Evolutionary conservation across 2,329 filamentous ascomycete species (phyloP), one percentile per base, ranked within the genome.

Genomic region (Allantophomopsis cytisporea): DNA sequence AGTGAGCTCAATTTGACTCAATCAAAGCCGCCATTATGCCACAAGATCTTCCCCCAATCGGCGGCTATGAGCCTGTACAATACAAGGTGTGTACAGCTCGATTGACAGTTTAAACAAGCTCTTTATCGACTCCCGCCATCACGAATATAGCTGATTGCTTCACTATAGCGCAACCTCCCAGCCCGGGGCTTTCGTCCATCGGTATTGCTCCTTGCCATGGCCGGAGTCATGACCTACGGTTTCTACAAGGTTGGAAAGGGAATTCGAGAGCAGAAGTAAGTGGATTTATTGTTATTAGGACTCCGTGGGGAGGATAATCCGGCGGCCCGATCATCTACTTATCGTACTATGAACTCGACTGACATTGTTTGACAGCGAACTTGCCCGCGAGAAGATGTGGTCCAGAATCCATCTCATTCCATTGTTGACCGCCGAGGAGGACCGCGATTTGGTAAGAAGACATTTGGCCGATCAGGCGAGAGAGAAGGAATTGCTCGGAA

Each of bases 331-430:
- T 18, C 3, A 18, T 5, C 20, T 28, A 21, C 31, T 31, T 38
- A 34, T 31, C 36, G 21, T 31, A 23, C 38, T 16, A 20, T n/a
- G 28, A 28, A 30, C 11, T 28, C 11, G 16, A 34, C 31, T 15
- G 31, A 34, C n/a, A 8, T 18, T 42, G 13, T 23, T 10, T 21
- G 32, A 41, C 54, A 95, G 88, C 57, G 91, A 98, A 64, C 80
- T 94, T 50, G 84, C 80, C 47, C 85, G 91, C 53, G 91, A 98
- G 59, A 98, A 96, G 71, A 91, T 94, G 76, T 98, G 91, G 91
- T 77, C 85, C 45, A 82, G 91, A 58, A 94, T 98, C 64, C 78
- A 96, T 65, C 72, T 98, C 47, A 91, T 89, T 55, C 91, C 91
- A 42, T 67, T 94, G 47, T 76, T 98, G 47, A 89, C 96, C 61